Conservation (phyloP, 2,329 filamentous ascomycete species). For the Orbilia quercus region DNA sequence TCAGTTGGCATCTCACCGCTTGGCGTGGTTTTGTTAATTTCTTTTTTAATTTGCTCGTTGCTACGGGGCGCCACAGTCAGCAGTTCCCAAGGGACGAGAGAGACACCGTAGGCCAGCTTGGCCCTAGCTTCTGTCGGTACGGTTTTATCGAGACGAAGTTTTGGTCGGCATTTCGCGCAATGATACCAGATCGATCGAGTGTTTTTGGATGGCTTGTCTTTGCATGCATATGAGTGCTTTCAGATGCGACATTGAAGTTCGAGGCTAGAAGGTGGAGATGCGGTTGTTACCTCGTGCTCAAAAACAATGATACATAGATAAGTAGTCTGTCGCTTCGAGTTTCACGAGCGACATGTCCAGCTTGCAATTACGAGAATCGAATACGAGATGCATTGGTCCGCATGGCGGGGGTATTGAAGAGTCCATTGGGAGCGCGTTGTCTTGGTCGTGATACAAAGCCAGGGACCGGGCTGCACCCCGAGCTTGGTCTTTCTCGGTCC, state of each 20-base stretch:
- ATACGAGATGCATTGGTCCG: conserved; percentile 12
- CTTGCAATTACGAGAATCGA: conserved; percentile 24
- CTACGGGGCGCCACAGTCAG: conserved; percentile 18
- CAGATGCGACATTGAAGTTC: conserved; percentile 2
- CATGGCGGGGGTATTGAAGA: not conserved
- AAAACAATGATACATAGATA: not conserved
- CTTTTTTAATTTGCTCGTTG: conserved; percentile 35
- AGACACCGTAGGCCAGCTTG: not conserved
- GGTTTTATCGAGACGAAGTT: not conserved
- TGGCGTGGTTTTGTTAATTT: conserved; percentile 31
- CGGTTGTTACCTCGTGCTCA: not conserved
- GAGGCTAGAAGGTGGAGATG: not conserved
- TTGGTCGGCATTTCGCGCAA: not conserved
- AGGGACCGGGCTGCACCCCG: conserved; percentile 31
- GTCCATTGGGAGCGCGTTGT: not conserved
- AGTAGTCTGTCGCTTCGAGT: not conserved
- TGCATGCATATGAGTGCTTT: conserved; percentile 7
- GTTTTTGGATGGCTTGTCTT: not conserved
- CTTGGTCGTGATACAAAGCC: conserved; percentile 43
- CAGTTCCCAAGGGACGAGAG: conserved; percentile 16
- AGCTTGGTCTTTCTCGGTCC: conserved; percentile 13
- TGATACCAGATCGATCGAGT: not conserved
- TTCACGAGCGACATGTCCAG: too few relatives aligned
- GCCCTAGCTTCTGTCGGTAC: not conserved
- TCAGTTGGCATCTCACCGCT: conserved; percentile 8